phyloP scores from a whole-genome alignment of 192 early-diverging fungal genomes.

The Entrophospora sp. region DNA sequence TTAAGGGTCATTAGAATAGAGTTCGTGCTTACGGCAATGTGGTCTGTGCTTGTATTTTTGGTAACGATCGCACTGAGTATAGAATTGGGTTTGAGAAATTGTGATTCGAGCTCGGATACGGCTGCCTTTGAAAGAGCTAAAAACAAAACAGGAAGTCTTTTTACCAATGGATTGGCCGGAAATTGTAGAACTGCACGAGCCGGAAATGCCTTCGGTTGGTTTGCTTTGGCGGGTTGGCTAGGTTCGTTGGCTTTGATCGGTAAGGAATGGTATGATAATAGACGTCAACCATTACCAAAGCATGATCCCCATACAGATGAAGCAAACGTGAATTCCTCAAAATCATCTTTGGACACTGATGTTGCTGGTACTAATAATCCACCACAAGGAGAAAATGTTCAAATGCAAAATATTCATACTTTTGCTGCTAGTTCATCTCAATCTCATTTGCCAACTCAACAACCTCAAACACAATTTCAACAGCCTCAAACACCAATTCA shows the following conservation, averaged over 20 bases:
- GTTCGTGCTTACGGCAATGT: constrained; percentile 18
- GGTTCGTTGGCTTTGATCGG: not conserved
- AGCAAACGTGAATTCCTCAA: constrained; percentile 5
- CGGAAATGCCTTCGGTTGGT: constrained; percentile 13
- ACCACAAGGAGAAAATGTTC: not conserved
- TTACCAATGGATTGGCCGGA: not conserved
- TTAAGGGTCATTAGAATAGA: not conserved
- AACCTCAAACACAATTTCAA: too few relatives aligned
- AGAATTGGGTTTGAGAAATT: constrained; percentile 7
- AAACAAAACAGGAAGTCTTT: not conserved
- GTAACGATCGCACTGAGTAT: not conserved
- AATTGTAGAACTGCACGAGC: constrained; percentile 7
- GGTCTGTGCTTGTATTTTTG: constrained; percentile 1
- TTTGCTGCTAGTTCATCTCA: not conserved
- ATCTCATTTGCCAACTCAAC: not conserved
- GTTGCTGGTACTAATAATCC: not conserved
- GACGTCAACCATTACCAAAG: constrained; percentile 8
- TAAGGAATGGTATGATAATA: not conserved
- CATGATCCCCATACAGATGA: not conserved
- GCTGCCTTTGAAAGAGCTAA: not conserved
- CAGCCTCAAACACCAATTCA: not conserved
- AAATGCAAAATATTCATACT: not conserved
- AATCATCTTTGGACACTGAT: not conserved
- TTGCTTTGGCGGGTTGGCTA: constrained; percentile 9
- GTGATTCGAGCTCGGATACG: not conserved